A percentile compares a stretch with the other conserved stretches of the same genome.
phyloP scores from a whole-genome alignment of 1,139 yeast genomes.

The Yueomyces sp. region DNA sequence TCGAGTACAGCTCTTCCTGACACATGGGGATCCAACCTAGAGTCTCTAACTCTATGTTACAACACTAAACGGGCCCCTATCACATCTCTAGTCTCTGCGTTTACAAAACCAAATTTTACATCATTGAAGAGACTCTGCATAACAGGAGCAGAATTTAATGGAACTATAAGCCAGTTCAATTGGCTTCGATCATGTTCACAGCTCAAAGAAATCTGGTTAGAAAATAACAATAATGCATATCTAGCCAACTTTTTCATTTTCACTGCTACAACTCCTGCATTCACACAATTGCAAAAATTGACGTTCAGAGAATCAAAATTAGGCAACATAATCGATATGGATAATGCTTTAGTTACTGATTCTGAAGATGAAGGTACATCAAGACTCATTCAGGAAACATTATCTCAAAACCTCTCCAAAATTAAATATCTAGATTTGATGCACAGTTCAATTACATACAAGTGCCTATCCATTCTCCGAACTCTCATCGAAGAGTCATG shows the following conservation, averaged over 20 bases:
- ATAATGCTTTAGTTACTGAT: constrained; percentile 17
- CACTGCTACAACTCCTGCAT: constrained; percentile 8
- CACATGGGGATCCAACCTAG: neutral
- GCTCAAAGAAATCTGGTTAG: constrained; percentile 20
- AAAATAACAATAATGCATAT: constrained; percentile 15
- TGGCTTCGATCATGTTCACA: constrained; percentile 17
- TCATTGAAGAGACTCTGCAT: constrained; percentile 12
- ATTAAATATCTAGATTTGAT: neutral
- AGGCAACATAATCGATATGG: constrained; percentile 19
- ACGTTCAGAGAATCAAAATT: constrained; percentile 19
- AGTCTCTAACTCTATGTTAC: constrained; percentile 1
- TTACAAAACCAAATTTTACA: constrained; percentile 6
- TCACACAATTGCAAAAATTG: constrained; percentile 9
- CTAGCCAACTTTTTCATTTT: constrained; percentile 10
- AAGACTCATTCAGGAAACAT: neutral
- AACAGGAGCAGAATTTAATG: constrained; percentile 14
- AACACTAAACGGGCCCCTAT: constrained; percentile 1
- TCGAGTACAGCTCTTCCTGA: neutral
- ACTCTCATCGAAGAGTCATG: neutral
- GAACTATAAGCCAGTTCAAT: constrained; percentile 6
- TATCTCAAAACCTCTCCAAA: neutral
- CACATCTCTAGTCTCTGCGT: neutral
- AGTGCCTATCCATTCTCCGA: neutral
- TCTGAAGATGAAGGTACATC: constrained; percentile 3
- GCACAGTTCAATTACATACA: neutral